These are phyloP conservation scores for Luzula sylvatica DNA, from an alignment of 176 grass and related monocot genomes.

Conservation along the genomic window DNA sequence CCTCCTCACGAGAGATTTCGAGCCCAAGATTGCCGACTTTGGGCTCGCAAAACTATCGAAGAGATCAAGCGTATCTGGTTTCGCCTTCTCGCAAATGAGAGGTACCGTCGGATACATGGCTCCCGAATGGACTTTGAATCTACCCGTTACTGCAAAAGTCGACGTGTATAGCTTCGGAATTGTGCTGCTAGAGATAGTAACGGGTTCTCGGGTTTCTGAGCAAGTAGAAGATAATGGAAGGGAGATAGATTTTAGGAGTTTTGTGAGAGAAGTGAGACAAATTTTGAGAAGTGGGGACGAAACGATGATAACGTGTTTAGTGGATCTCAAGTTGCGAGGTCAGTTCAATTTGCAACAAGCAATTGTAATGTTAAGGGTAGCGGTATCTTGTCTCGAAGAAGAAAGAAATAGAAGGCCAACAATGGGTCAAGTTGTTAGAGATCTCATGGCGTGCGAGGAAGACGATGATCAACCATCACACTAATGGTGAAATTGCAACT, in stretches of 20 bases:
- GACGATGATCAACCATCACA: conserved; percentile 9
- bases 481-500: background rate
- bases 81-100: conserved; percentile 38
- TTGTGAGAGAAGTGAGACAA: conserved; percentile 25
- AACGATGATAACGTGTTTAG: conserved; percentile 23
- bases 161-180: conserved; percentile 53
- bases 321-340: conserved; percentile 31
- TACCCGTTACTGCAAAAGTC: conserved; percentile 40
- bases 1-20: conserved; percentile 51
- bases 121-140: conserved; percentile 44
- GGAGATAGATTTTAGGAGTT: conserved; percentile 12
- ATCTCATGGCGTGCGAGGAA: conserved; percentile 34
- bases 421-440: conserved; percentile 46
- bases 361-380: conserved; percentile 23
- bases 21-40: conserved; percentile 67
- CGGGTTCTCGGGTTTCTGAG: conserved; percentile 35
- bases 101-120: conserved; percentile 71
- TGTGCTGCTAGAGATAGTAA: conserved; percentile 51
- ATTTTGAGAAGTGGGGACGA: conserved; percentile 18
- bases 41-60: conserved; percentile 56
- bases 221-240: conserved; percentile 18
- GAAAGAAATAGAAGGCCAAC: conserved; percentile 43
- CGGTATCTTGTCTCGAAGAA: conserved; percentile 35
- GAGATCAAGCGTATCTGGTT: conserved; percentile 23
- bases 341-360: conserved; percentile 34